phyloP scores from a whole-genome alignment of 2,329 filamentous ascomycete genomes.

The Colletotrichum lentis region DNA sequence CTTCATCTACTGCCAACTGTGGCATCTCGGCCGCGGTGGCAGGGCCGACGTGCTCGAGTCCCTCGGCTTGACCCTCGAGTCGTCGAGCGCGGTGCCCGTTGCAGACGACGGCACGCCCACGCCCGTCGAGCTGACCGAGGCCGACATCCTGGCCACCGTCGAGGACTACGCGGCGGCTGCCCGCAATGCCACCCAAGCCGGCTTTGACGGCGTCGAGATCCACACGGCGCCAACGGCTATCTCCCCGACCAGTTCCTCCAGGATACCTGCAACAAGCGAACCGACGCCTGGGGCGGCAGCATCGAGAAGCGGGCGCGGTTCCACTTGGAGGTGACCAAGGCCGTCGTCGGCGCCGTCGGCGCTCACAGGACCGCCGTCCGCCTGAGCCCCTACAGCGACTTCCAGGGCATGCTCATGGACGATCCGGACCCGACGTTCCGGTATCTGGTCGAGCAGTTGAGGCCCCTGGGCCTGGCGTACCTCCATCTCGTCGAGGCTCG shows the following conservation, averaged over 20 bases:
- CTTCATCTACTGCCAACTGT: conserved; percentile 71
- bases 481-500: conserved; percentile 67
- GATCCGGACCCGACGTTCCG: conserved; percentile 67
- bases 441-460: conserved; percentile 61
- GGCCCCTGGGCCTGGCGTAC: conserved; percentile 62
- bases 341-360: conserved; percentile 55
- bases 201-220: conserved; percentile 75
- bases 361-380: conserved; percentile 62
- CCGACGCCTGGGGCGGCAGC: conserved; percentile 63
- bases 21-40: conserved; percentile 67
- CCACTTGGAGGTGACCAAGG: conserved; percentile 58
- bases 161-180: conserved; percentile 64
- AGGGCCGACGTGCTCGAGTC: conserved; percentile 44
- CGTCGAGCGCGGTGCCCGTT: conserved; percentile 50
- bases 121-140: conserved; percentile 70
- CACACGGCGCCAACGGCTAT: conserved; percentile 67
- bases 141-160: conserved; percentile 72
- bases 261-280: conserved; percentile 59
- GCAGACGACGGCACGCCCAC: conserved; percentile 59
- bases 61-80: conserved; percentile 61
- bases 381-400: conserved; percentile 64
- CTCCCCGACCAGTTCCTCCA: conserved; percentile 71
- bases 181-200: conserved; percentile 65
- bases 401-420: conserved; percentile 67
- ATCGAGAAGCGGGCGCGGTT: conserved; percentile 63